Conservation (phyloP, 805 yeast genomes). For the Candida gorgasii region DNA sequence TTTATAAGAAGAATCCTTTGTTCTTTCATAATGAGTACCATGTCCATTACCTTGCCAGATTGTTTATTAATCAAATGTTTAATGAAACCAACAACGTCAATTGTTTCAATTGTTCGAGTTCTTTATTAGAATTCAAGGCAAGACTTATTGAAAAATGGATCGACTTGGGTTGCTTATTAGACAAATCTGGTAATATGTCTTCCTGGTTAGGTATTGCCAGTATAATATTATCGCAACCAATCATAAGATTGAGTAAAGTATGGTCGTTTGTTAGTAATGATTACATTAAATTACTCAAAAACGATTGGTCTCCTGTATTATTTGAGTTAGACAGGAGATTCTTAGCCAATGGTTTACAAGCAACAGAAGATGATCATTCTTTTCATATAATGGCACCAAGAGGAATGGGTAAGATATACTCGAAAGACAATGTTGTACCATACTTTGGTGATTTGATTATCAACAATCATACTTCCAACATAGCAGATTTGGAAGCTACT, state of each 20-base stretch:
- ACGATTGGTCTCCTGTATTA: constrained; percentile 91
- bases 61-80: constrained; percentile 70
- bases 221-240: constrained; percentile 76
- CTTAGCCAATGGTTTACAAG: constrained; percentile 42
- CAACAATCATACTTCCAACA: constrained; percentile 27
- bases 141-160: constrained; percentile 79
- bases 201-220: constrained; percentile 92
- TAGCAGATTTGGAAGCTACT: constrained; percentile 61
- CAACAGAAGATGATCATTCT: constrained; percentile 40
- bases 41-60: constrained; percentile 75
- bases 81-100: constrained; percentile 37
- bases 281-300: constrained; percentile 58
- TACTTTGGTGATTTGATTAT: constrained; percentile 86
- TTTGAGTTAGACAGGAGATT: constrained; percentile 83
- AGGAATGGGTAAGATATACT: constrained; percentile 75
- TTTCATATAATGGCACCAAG: constrained; percentile 83
- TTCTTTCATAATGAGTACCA: constrained; percentile 66
- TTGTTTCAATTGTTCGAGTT: constrained; percentile 15
- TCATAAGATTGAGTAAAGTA: constrained; percentile 67
- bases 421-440: constrained; percentile 80
- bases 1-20: constrained; percentile 67
- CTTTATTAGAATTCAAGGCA: constrained; percentile 52
- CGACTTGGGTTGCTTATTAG: constrained; percentile 73
- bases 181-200: constrained; percentile 85
- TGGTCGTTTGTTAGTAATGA: constrained; percentile 74